Conservation (phyloP, 768 basidiomycete genomes). For the Favolaschia claudopus region DNA sequence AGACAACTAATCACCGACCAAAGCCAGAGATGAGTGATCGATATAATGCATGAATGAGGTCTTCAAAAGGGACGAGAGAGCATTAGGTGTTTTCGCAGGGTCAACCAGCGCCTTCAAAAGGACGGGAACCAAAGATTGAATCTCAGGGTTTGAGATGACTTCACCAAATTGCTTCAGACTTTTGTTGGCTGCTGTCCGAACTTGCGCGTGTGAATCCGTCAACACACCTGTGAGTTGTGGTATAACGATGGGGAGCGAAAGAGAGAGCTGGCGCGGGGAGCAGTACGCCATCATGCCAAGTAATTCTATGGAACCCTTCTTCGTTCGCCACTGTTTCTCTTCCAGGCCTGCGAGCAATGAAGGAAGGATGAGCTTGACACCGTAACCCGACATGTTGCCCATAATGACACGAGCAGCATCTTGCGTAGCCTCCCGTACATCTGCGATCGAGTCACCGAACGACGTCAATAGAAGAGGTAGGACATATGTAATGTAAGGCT, state of each 20-base stretch:
- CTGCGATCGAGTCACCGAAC: slow-evolving; percentile 86
- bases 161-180: slow-evolving; percentile 98
- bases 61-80: slow-evolving; percentile 85
- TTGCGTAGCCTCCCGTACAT: slow-evolving; percentile 93
- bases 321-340: slow-evolving; percentile 98
- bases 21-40: slow-evolving; percentile 93
- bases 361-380: slow-evolving; percentile 94
- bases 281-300: slow-evolving; percentile 99
- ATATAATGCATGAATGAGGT: slow-evolving; percentile 99
- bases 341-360: slow-evolving; percentile 89
- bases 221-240: slow-evolving; percentile 94
- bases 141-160: slow-evolving; percentile 97
- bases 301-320: slow-evolving; percentile 96
- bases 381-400: slow-evolving; percentile 93
- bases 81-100: slow-evolving; percentile 88
- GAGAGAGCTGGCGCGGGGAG: slow-evolving; percentile 91
- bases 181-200: slow-evolving; percentile 90
- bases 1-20: slow-evolving; percentile 57
- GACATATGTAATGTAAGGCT: slow-evolving; percentile 87
- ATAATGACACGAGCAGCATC: slow-evolving; percentile 95
- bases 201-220: slow-evolving; percentile 98
- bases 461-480: slow-evolving; percentile 83
- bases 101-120: slow-evolving; percentile 96
- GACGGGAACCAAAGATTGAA: slow-evolving; percentile 86
- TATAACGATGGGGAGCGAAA: slow-evolving; percentile 95